A percentile compares a stretch with the other conserved stretches of the same genome.
Conservation (phyloP, 2,329 filamentous ascomycete species). For the Venturia carpophila region DNA sequence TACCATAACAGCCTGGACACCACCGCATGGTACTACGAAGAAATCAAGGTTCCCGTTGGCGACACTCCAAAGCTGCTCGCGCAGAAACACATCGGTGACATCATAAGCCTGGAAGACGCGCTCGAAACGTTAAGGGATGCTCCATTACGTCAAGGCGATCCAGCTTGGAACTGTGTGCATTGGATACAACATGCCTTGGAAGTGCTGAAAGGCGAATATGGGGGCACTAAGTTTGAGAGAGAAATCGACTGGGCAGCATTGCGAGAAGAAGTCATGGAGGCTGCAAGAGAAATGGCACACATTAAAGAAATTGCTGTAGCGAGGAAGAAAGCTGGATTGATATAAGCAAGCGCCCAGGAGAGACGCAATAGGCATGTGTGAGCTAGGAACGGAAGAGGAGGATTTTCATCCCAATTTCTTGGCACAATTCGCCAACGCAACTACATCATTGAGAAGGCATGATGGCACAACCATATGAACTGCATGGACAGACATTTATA, state of each 20-base stretch:
- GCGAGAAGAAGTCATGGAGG: slow-evolving; percentile 8
- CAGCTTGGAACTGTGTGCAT: slow-evolving; percentile 1
- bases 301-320: slow-evolving; percentile 5
- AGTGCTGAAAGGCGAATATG: not conserved
- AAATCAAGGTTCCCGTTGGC: not conserved
- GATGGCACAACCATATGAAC: too few relatives aligned
- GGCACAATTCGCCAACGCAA: too few relatives aligned
- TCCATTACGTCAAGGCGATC: not conserved
- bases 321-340: slow-evolving; percentile 7
- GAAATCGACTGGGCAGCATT: not conserved
- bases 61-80: slow-evolving; percentile 4
- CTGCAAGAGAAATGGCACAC: slow-evolving; percentile 10
- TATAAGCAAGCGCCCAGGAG: not conserved
- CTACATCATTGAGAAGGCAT: too few relatives aligned
- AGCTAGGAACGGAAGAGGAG: too few relatives aligned
- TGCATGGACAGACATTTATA: too few relatives aligned
- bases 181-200: slow-evolving; percentile 2
- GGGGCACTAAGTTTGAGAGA: not conserved
- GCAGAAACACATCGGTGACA: not conserved
- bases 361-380: not conserved
- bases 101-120: not conserved
- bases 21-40: slow-evolving; percentile 10
- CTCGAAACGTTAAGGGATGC: not conserved
- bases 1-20: slow-evolving; percentile 9
- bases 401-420: too few relatives aligned